phyloP scores from a whole-genome alignment of 345 rosid species.

The Bruguiera gymnorhiza region DNA sequence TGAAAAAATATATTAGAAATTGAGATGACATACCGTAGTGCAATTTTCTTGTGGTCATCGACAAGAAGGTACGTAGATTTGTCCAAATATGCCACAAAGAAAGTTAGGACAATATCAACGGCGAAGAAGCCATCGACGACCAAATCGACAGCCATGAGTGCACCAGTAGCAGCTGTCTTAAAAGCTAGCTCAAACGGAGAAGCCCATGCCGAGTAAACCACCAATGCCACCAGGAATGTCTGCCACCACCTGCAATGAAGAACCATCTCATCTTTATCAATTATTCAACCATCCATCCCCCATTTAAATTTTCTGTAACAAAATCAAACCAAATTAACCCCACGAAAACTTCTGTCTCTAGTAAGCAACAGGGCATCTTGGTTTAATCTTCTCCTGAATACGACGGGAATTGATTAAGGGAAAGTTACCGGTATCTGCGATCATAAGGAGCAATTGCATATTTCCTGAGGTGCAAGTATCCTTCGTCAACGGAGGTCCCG shows the following conservation, averaged over 20 bases:
- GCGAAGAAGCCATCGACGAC: constrained; percentile 77
- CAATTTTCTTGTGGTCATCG: constrained; percentile 74
- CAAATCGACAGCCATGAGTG: constrained; percentile 52
- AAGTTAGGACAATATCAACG: constrained; percentile 70
- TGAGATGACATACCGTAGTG: constrained; percentile 35
- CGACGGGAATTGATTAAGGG: background rate
- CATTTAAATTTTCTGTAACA: too few relatives aligned
- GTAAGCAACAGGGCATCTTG: background rate
- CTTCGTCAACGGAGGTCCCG: constrained; percentile 63
- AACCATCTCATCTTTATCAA: too few relatives aligned
- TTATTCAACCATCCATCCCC: too few relatives aligned
- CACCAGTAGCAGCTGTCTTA: constrained; percentile 47
- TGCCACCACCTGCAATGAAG: constrained; percentile 65
- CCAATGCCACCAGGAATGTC: constrained; percentile 61
- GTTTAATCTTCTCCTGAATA: background rate
- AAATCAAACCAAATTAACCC: too few relatives aligned
- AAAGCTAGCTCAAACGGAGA: constrained; percentile 81
- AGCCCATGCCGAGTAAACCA: constrained; percentile 90
- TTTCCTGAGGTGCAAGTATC: constrained; percentile 41
- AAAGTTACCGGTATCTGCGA: constrained; percentile 69
- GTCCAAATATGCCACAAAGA: constrained; percentile 89
- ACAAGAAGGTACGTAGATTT: constrained; percentile 67
- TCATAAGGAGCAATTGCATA: constrained; percentile 71
- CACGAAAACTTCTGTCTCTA: background rate
- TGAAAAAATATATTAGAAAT: background rate